Conservation (phyloP, 2,329 filamentous ascomycete genomes). For the Fusarium napiforme region DNA sequence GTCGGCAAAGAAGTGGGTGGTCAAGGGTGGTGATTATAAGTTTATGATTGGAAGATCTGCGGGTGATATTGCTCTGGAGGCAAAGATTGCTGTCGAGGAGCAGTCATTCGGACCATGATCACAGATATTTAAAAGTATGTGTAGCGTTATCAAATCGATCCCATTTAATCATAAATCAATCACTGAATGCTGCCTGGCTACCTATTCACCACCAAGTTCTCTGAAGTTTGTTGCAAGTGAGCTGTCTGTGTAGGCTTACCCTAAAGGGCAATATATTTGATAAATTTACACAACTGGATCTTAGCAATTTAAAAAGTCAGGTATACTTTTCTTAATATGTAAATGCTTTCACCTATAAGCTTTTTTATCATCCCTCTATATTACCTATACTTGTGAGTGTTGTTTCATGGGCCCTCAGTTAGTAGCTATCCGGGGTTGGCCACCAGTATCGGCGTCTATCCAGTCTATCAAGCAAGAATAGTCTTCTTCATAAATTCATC, state of each 20-base stretch:
- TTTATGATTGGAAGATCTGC: slow-evolving; percentile 44
- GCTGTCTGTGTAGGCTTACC: background rate
- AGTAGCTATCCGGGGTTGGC: rapidly evolving
- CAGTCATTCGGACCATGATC: slow-evolving; percentile 33
- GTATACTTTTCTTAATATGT: background rate
- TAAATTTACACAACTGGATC: background rate
- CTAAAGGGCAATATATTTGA: background rate
- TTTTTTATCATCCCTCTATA: rapidly evolving
- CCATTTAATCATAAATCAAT: too few relatives aligned
- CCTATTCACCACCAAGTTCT: too few relatives aligned
- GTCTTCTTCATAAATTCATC: rapidly evolving
- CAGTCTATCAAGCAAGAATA: rapidly evolving
- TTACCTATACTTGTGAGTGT: background rate
- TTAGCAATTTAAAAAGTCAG: rapidly evolving
- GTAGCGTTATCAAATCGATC: slow-evolving; percentile 12
- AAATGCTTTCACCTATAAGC: too few relatives aligned
- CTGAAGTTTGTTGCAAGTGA: background rate
- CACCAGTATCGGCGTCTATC: background rate
- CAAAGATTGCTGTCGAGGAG: slow-evolving; percentile 31
- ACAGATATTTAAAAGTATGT: background rate
- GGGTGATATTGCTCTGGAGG: slow-evolving; percentile 40
- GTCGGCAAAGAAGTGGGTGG: slow-evolving; percentile 41
- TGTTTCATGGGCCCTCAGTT: background rate
- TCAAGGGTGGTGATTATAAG: slow-evolving; percentile 46
- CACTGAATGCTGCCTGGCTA: background rate